Evolutionary conservation across 2,329 filamentous ascomycete species (phyloP).

Genomic region (Curvularia hawaiiensis): DNA sequence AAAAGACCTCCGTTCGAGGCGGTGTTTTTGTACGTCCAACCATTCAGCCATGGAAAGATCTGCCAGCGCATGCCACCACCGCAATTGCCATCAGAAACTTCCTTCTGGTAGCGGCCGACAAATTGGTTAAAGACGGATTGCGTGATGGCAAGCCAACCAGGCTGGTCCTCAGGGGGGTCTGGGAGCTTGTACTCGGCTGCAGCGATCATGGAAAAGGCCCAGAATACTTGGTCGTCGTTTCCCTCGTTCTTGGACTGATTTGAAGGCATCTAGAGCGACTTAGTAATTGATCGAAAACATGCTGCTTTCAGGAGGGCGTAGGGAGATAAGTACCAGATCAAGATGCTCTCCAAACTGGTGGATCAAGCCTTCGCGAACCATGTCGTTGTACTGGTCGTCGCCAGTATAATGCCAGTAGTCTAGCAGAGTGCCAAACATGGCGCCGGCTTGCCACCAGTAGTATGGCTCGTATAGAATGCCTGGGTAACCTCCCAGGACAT

Average conservation of each 20-base stretch:
- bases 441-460: constrained; percentile 75
- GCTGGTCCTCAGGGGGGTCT: constrained; percentile 46
- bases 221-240: constrained; percentile 65
- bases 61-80: constrained; percentile 47
- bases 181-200: constrained; percentile 59
- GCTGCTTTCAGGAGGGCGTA: background rate
- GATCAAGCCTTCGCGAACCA: constrained; percentile 59
- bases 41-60: constrained; percentile 43
- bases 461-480: constrained; percentile 55
- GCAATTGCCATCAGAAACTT: constrained; percentile 32
- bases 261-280: constrained; percentile 34
- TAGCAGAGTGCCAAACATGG: constrained; percentile 71
- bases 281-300: background rate
- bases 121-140: constrained; percentile 49
- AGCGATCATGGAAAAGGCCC: constrained; percentile 62
- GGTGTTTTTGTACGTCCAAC: constrained; percentile 48
- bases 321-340: constrained; percentile 28
- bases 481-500: constrained; percentile 50
- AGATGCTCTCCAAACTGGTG: constrained; percentile 40
- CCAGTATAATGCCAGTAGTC: constrained; percentile 88
- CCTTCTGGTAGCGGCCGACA: constrained; percentile 39
- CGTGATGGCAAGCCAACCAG: constrained; percentile 52
- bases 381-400: constrained; percentile 71
- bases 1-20: constrained; percentile 48
- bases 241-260: constrained; percentile 51